A percentile compares a stretch with the other conserved stretches of the same genome.
phyloP scores from a whole-genome alignment of 345 rosid species.

The Reutealis trisperma region DNA sequence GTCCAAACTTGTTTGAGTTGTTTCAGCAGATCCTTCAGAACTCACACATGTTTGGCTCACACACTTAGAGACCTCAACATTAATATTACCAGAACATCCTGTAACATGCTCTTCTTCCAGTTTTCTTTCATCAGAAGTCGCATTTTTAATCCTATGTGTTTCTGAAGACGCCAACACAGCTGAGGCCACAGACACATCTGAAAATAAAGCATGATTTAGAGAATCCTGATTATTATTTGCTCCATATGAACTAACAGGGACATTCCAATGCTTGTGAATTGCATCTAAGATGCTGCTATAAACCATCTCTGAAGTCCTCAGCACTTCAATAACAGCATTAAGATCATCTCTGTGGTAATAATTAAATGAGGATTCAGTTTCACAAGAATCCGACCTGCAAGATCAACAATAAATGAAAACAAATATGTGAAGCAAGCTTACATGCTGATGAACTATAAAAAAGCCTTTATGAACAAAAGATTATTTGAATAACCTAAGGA shows the following conservation, averaged over 20 bases:
- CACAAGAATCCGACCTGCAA: conserved; percentile 79
- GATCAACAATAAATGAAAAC: conserved; percentile 16
- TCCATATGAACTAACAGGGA: conserved; percentile 40
- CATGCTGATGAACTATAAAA: neutral
- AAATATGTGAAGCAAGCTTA: conserved; percentile 18
- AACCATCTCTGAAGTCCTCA: conserved; percentile 53
- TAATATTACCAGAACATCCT: conserved; percentile 40
- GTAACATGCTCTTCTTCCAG: conserved; percentile 40
- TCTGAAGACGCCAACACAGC: conserved; percentile 31
- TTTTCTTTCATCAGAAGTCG: conserved; percentile 38
- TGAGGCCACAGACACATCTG: conserved; percentile 20
- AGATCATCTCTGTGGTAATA: conserved; percentile 71
- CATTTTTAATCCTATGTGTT: conserved; percentile 22
- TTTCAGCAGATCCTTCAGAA: conserved; percentile 69
- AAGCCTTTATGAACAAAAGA: neutral
- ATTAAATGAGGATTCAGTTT: conserved; percentile 43
- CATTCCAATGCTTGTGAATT: conserved; percentile 63
- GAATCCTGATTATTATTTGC: conserved; percentile 35
- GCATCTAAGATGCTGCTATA: conserved; percentile 59
- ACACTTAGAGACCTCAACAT: conserved; percentile 28
- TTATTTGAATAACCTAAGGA: neutral
- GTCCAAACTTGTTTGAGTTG: conserved; percentile 45
- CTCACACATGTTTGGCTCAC: conserved; percentile 36
- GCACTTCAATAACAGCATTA: conserved; percentile 54
- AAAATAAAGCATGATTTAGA: conserved; percentile 7